phyloP scores from a whole-genome alignment of 2,329 filamentous ascomycete genomes.

The Venturia effusa region DNA sequence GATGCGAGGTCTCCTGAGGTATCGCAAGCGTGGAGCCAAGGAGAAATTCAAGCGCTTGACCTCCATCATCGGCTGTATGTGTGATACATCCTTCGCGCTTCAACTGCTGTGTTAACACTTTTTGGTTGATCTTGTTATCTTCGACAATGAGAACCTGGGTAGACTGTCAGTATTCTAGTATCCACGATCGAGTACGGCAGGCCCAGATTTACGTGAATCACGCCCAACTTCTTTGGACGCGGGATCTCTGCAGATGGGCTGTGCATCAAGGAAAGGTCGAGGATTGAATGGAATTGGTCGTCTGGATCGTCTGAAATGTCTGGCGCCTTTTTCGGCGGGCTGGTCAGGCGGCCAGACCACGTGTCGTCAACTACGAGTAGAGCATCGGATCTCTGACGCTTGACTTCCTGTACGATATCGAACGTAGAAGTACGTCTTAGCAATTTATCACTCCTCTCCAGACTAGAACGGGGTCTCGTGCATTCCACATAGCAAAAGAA shows the following conservation, averaged over 20 bases:
- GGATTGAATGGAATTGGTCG: background rate
- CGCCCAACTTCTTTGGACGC: background rate
- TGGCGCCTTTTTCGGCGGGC: background rate
- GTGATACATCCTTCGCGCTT: conserved; percentile 10
- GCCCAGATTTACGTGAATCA: background rate
- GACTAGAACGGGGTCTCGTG: conserved; percentile 17
- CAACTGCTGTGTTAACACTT: conserved; percentile 23
- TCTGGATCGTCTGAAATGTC: background rate
- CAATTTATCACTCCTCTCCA: background rate
- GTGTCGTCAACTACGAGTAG: background rate
- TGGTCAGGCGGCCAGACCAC: background rate
- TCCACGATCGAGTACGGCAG: background rate
- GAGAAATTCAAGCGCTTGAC: conserved; percentile 18
- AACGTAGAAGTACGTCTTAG: background rate
- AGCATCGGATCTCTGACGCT: background rate
- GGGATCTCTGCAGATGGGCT: background rate
- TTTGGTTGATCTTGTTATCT: conserved; percentile 27
- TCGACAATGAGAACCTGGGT: conserved; percentile 18
- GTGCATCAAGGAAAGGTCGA: background rate
- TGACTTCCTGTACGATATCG: background rate
- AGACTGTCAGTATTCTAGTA: background rate
- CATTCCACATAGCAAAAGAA: conserved; percentile 56
- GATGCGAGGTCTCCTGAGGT: background rate
- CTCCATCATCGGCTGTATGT: conserved; percentile 21
- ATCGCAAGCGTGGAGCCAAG: background rate